Evolutionary conservation across 768 basidiomycete genomes (phyloP), one percentile per base, ranked within the genome.

Genomic region (Leccinum aurantiacum): DNA sequence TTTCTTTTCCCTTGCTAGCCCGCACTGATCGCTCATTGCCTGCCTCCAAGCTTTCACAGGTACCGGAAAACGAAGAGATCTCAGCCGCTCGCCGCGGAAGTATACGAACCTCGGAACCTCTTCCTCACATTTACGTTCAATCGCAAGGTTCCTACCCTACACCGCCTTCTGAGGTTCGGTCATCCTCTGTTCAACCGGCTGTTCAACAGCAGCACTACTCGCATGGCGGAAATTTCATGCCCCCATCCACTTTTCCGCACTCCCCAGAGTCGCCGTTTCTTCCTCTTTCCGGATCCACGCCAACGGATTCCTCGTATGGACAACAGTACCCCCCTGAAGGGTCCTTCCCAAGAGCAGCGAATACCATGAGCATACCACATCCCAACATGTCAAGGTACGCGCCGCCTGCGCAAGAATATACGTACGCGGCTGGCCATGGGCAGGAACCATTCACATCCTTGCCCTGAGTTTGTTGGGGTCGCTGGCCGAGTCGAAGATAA

Each of bases 101-200:
- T 17, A 65, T 74, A 37, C 67, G 67, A 6, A 41, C 57, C 0
- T 65, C 56, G 19, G 67, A 72, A 17, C 37, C 64, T 0, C 51
- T 72, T 6, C 61, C 71, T 3, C 66, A 69, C 2, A 61, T 73
- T 25, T 70, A 67, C 41, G 65, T 69, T 17, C 70, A 61, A 52
- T 6, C 58, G 3, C 71, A 60, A 9, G 57, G 48, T 3, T 17
- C 66, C 31, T 72, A 64, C 37, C 31, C 65, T 4, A 35, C 65
- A 3, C 57, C 71, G 3, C 46, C 73, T 4, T 54, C 72, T 3
- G 69, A 67, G 22, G 11, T 59, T 15, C 55, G 61, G 9, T 19
- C 51, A 1, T 27, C 68, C 13, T 56, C 66, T 33, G 64, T 59
- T 37, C 71, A 55, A 50, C 61, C 69, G 25, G 47, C 60, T 24